Percentiles rank a stretch among this genome's conserved stretches.
These are phyloP conservation scores for Scheffersomyces insectosa DNA, from an alignment of 1,139 yeast species.

Conservation along the genomic window DNA sequence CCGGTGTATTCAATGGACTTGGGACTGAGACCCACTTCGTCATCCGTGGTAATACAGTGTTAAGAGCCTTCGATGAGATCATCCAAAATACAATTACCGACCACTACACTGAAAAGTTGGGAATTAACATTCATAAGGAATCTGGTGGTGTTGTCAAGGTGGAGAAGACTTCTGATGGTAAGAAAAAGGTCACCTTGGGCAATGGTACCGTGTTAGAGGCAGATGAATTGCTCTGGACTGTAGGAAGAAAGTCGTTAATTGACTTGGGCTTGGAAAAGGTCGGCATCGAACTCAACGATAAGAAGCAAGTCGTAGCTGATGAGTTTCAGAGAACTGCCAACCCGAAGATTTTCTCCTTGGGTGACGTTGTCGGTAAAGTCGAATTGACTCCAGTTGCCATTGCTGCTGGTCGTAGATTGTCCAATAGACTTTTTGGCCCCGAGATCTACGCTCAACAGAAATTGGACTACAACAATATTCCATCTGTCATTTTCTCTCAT, in stretches of 20 bases:
- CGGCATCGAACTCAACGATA: constrained; percentile 63
- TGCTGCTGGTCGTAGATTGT: constrained; percentile 94
- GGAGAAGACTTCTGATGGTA: constrained; percentile 60
- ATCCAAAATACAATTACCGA: constrained; percentile 80
- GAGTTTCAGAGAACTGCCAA: constrained; percentile 84
- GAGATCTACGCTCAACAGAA: constrained; percentile 63
- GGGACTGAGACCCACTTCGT: constrained; percentile 87
- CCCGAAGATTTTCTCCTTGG: constrained; percentile 76
- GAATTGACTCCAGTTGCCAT: constrained; percentile 98
- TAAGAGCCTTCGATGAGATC: constrained; percentile 82
- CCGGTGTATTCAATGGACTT: constrained; percentile 88
- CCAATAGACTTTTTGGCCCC: constrained; percentile 89
- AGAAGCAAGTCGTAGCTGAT: constrained; percentile 68
- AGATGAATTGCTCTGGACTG: constrained; percentile 87
- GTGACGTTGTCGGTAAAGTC: constrained; percentile 89
- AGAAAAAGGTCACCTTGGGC: constrained; percentile 58
- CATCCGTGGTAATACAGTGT: constrained; percentile 86
- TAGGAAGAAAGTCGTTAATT: constrained; percentile 80
- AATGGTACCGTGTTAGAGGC: constrained; percentile 63
- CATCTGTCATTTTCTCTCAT: constrained; percentile 91
- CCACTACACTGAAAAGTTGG: constrained; percentile 70
- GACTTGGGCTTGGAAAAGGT: constrained; percentile 76
- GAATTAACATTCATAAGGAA: constrained; percentile 74
- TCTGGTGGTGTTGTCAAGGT: constrained; percentile 58
- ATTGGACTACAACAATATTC: constrained; percentile 82